Base-by-base conservation (phyloP, 805 yeast genomes). In the Dipodascopsis uninucleata region DNA sequence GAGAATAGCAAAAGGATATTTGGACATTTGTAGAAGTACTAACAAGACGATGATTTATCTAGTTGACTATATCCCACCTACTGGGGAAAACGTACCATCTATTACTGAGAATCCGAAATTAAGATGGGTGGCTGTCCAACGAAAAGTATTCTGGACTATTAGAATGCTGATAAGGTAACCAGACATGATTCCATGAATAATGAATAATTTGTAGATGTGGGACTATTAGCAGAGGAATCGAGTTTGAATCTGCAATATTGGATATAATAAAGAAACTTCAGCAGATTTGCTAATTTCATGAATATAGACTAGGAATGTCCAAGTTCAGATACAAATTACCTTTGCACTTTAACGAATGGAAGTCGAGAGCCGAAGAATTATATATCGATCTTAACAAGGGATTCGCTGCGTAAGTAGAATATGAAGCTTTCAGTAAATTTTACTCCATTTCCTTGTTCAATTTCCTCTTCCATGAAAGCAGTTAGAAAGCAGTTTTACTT, bases 21-120 rank as follows among this genome's bases (percentile, higher is more conserved):
- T n/a, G n/a, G n/a, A n/a, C n/a, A n/a, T n/a, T n/a, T n/a, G n/a
- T n/a, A n/a, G n/a, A n/a, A n/a, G n/a, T n/a, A n/a, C n/a, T n/a
- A n/a, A n/a, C n/a, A n/a, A n/a, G n/a, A n/a, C n/a, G n/a, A n/a
- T n/a, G n/a, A n/a, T 12, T 33, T 18, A 17, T 31, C n/a, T 18
- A 50, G 55, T 43, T 36, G 52, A 46, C 14, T 47, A 47, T 39
- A 29, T 50, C 31, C 55, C 52, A 3, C 55, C 55, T 10, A 39
- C 53, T 4, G 55, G 55, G 21, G 31, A 17, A 21, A 46, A 50
- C 31, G 17, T 26, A 14, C 55, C 55, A 7, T 9, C 38, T n/a
- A 5, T 35, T 8, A 4, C 37, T 8, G 14, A 38, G 21, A 16
- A 47, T 20, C 49, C 52, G 9, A 20, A 31, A 26, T 28, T 47